Evolutionary conservation across 768 basidiomycete species (phyloP), one percentile per base, ranked within the genome.

Genomic region (Boletus pseudopeckii): DNA sequence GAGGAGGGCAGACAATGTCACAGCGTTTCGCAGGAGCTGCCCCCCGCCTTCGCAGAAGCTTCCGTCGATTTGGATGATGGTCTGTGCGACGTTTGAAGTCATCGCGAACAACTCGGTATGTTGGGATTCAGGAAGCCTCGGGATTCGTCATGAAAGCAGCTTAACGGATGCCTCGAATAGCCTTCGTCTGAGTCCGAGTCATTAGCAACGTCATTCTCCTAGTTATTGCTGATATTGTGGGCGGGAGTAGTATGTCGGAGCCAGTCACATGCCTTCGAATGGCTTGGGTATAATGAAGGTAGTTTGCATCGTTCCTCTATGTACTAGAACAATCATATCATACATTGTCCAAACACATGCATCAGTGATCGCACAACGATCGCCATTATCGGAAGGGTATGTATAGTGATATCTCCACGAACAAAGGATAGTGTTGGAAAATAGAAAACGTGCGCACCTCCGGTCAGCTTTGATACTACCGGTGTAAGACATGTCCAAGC

Each of bases 11-110:
- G 89, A 80, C 34, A 90, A 71, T 1, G 86, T 74, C 33, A 87
- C 75, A 0, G 84, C 73, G 59, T 88, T 89, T 45, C 89, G 81
- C 26, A 91, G 71, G 37, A 90, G 79, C 61, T 90, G 88, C 0
- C 89, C 88, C 2, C 89, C 88, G 20, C 79, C 79, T 61, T 79
- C 78, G 26, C 78, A 68, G 44, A 71, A 70, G 53, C 76, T 72
- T 33, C 78, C 78, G 50, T 79, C 77, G 20, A 79, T 64, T n/a
- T 65, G 55, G n/a, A 66, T 50, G 40, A 53, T 14, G 32, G 36
- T 24, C 24, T 57, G 64, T 22, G 50, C 55, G 11, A 55, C 50
- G 13, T 22, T 48, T 2, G 57, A 48, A 32, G 50, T 36, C 62
- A 62, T 64, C 33, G 18, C 14, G 15, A 15, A 14, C 40, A 45